phyloP scores from a whole-genome alignment of 163 green algal species.

The Coccomyxa subellipsoidea region DNA sequence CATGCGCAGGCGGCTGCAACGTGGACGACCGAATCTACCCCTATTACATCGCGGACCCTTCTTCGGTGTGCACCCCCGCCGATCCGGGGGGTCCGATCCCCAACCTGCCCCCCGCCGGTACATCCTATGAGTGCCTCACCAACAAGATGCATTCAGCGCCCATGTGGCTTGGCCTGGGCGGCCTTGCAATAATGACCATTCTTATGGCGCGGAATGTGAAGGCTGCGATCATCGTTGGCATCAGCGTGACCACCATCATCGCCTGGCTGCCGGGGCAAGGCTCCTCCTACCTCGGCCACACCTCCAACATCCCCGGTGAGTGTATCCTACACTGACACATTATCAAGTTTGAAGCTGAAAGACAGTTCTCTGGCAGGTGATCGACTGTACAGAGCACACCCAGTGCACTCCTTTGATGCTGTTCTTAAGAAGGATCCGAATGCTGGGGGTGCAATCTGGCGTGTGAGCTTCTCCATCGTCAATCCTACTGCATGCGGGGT shows the following conservation, averaged over 20 bases:
- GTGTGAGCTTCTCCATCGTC: too few relatives aligned
- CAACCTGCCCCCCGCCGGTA: not conserved
- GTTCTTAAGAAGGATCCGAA: too few relatives aligned
- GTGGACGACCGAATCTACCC: slow-evolving; percentile 10
- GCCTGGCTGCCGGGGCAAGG: slow-evolving; percentile 39
- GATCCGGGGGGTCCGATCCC: not conserved
- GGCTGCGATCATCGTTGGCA: slow-evolving; percentile 27
- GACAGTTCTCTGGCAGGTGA: too few relatives aligned
- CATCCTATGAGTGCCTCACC: not conserved
- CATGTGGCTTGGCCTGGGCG: slow-evolving; percentile 69
- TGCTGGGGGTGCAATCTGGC: too few relatives aligned
- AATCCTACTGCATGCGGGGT: too few relatives aligned
- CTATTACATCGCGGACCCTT: slow-evolving; percentile 18
- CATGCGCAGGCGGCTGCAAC: slow-evolving; percentile 25
- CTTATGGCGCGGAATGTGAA: slow-evolving; percentile 46
- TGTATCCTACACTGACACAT: too few relatives aligned
- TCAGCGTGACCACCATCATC: slow-evolving; percentile 48
- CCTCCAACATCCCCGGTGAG: not conserved
- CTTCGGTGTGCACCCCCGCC: slow-evolving; percentile 19
- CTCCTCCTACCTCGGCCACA: slow-evolving; percentile 31
- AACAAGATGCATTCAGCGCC: slow-evolving; percentile 49
- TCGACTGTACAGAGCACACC: too few relatives aligned
- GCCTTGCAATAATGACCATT: slow-evolving; percentile 55
- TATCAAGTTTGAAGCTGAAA: too few relatives aligned
- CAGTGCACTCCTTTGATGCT: too few relatives aligned